Conservation (phyloP, 768 basidiomycete species). For the Galerina marginata region DNA sequence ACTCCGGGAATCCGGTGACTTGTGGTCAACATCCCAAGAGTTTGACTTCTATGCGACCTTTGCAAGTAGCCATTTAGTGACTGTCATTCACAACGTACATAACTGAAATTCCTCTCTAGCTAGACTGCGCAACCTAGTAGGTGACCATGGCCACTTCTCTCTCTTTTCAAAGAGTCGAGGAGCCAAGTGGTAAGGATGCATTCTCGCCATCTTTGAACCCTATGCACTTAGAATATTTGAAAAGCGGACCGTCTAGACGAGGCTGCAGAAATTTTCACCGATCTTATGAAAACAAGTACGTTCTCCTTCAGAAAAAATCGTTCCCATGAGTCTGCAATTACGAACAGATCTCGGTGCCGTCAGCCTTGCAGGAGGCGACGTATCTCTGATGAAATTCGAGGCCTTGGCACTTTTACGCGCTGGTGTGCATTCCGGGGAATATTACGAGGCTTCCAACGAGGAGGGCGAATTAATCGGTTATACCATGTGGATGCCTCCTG, state of each 20-base stretch:
- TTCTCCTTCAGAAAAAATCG: background rate
- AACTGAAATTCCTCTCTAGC: too few species aligned
- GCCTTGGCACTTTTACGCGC: slow-evolving; percentile 31
- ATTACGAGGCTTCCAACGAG: slow-evolving; percentile 32
- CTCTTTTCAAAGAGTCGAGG: slow-evolving; percentile 23
- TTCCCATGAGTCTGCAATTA: background rate
- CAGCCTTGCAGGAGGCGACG: slow-evolving; percentile 32
- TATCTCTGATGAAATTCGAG: slow-evolving; percentile 28
- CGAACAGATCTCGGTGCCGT: slow-evolving; percentile 28
- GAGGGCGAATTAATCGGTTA: slow-evolving; percentile 29
- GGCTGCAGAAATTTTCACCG: slow-evolving; percentile 24
- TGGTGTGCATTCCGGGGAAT: slow-evolving; percentile 30
- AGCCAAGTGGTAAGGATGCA: slow-evolving; percentile 19
- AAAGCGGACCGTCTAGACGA: slow-evolving; percentile 22
- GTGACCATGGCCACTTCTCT: background rate
- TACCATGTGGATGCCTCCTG: slow-evolving; percentile 39
- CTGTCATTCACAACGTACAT: too few species aligned
- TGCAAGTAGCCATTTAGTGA: too few species aligned
- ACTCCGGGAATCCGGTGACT: too few species aligned
- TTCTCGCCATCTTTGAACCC: background rate
- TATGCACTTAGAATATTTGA: background rate
- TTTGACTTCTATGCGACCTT: too few species aligned
- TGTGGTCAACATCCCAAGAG: too few species aligned
- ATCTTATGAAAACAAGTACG: slow-evolving; percentile 28
- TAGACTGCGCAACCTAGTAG: too few species aligned